Evolutionary conservation across 225 moss, liverwort and hornwort genomes (phyloP).

Genomic region (Pseudisothecium myosuroides): DNA sequence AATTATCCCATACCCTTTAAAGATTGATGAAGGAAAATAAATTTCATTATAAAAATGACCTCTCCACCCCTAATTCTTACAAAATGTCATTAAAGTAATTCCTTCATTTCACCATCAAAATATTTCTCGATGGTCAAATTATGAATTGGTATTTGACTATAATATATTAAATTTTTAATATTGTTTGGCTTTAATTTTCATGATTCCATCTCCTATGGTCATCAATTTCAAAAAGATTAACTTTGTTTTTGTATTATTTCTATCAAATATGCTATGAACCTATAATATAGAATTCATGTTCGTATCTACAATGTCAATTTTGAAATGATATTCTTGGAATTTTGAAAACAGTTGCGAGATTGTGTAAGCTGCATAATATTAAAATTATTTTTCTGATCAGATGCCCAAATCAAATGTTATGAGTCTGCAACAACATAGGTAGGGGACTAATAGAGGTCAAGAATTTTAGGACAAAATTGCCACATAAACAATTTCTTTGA

Average conservation of each 20-base stretch:
- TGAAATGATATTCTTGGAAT: background rate
- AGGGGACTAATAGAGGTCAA: background rate
- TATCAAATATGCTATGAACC: accelerated
- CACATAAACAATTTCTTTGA: background rate
- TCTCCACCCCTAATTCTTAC: background rate
- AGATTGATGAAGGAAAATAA: background rate
- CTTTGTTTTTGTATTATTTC: background rate
- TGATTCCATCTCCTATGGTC: accelerated
- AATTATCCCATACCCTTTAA: background rate
- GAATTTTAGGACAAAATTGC: background rate
- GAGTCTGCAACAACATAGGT: accelerated
- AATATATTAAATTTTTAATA: background rate
- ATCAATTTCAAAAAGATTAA: background rate
- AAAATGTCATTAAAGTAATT: background rate
- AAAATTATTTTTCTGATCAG: background rate
- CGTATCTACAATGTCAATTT: background rate
- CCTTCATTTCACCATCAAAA: background rate
- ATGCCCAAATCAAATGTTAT: background rate
- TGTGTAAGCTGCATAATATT: background rate
- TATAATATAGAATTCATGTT: background rate
- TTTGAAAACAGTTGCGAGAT: too few species aligned
- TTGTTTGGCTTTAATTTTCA: background rate
- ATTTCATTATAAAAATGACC: background rate
- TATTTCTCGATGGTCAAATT: background rate
- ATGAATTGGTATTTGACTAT: background rate